Base-by-base conservation (phyloP, 495 filamentous ascomycete species). In the Talaromyces thailandensis region DNA sequence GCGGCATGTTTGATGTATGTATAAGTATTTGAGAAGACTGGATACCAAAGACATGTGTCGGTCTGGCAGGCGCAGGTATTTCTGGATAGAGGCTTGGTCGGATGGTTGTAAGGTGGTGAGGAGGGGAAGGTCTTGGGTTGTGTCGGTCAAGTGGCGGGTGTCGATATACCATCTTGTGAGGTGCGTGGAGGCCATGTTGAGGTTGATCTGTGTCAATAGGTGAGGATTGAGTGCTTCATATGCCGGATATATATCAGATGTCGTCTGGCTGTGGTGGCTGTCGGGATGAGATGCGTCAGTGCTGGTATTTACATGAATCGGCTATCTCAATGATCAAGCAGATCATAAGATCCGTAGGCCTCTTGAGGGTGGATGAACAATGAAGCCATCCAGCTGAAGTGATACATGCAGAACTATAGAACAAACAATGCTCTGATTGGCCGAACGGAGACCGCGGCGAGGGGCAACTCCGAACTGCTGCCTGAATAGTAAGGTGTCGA, bases 1-100 rank as follows among this genome's bases (percentile, higher is more conserved):
- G 57, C 75, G 73, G 60, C 84, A 82, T 16, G 82, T 80, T 66
- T 81, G 78, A 66, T 84, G 77, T 63, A 95, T 82, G 66, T 85
- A 88, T 59, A 84, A 76, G 68, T 88, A 89, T 76, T 96, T 96
- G 29, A 96, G 76, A 2, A 96, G 82, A 60, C 86, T 81, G 16
- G 91, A 95, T 37, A 79, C 89, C 12, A 96, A 80, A 8, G 78
- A 78, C 76, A 79, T 78, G 67, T 75, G 75, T 50, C 68, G 71
- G 63, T 80, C 78, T 61, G 73, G 64, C 0, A 72, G 62, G 63
- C 75, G 74, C 61, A 76, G 70, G 67, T 64, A 80, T 63, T 71
- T 71, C 48, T 64, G 69, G 58, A 76, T 68, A 16, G 71, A 62
- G 40, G 66, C 64, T 62, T 77, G 75, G 51, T 80, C 75, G 31